Base-by-base conservation (phyloP, 441 rosid species). In the Croton laevigatus region DNA sequence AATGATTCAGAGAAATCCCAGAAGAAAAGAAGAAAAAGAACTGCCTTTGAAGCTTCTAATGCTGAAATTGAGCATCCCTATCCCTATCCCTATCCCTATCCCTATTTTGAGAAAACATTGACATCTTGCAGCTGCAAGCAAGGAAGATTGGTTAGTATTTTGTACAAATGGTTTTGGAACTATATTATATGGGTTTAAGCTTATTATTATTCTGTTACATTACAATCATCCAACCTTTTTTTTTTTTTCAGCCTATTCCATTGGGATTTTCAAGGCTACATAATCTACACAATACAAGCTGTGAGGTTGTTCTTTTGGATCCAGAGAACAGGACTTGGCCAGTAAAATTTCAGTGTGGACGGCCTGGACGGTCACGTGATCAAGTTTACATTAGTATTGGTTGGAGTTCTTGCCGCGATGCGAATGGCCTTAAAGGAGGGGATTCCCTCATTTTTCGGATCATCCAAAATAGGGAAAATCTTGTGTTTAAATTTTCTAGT, bases 281-380 rank as follows among this genome's bases (percentile, higher is more conserved):
- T 32, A 17, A 22, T 14, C 59, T 66, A 23, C 37, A 3, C 13
- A 23, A 59, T 0, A 66, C 19, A 44, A 4, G n/a, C n/a, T 59
- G 76, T 42, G 5, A 73, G 61, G 36, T 65, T 66, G 27, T 59
- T 40, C n/a, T 73, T 66, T 45, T 19, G 32, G 60, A 73, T 55
- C 48, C 49, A 51, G 20, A 59, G 36, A 66, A 66, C 38, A 66
- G 71, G 55, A 59, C 61, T 37, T 66, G 66, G 66, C 76, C 71
- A 36, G 66, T 48, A 49, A 5, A 9, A 13, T 53, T 58, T 38
- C n/a, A n/a, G n/a, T n/a, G n/a, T n/a, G n/a, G n/a, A n/a, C n/a
- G n/a, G n/a, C n/a, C n/a, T n/a, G n/a, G n/a, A n/a, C n/a, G n/a
- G n/a, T 27, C 27, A 19, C 3, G 3, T 59, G 49, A 19, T 32